Evolutionary conservation across 441 rosid species (phyloP).

Genomic region (Erysimum pusillum): DNA sequence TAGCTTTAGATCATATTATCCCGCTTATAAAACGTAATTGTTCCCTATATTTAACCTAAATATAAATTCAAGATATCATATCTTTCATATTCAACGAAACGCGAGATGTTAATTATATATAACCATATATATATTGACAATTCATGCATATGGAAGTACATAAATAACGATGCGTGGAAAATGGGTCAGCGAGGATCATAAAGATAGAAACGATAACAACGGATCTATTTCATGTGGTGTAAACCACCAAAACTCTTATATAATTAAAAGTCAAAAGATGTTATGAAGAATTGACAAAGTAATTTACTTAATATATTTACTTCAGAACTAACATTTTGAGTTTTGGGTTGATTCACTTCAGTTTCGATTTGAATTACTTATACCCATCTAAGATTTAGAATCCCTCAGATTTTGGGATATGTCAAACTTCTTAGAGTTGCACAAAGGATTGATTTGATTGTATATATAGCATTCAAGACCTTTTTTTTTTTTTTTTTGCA

Average conservation of each 20-base stretch:
- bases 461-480: background rate
- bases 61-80: conserved; percentile 21
- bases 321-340: background rate
- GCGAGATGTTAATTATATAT: conserved; percentile 9
- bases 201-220: conserved; percentile 46
- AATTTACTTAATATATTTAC: background rate
- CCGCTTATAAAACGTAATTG: background rate
- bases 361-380: background rate
- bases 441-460: background rate
- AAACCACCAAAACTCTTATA: conserved; percentile 34
- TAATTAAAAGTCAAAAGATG: conserved; percentile 37
- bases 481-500: background rate
- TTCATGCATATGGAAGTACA: conserved; percentile 41
- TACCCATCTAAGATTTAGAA: background rate
- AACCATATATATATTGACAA: conserved; percentile 30
- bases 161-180: conserved; percentile 40
- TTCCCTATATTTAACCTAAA: background rate
- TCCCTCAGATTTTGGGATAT: background rate
- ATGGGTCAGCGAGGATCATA: conserved; percentile 41
- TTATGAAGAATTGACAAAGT: conserved; percentile 18
- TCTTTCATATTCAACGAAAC: conserved; percentile 17
- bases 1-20: background rate
- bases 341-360: background rate
- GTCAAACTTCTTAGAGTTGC: background rate
- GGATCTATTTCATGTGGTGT: conserved; percentile 48